Conservation (phyloP, 768 basidiomycete species). For the Lactarius evosmus region DNA sequence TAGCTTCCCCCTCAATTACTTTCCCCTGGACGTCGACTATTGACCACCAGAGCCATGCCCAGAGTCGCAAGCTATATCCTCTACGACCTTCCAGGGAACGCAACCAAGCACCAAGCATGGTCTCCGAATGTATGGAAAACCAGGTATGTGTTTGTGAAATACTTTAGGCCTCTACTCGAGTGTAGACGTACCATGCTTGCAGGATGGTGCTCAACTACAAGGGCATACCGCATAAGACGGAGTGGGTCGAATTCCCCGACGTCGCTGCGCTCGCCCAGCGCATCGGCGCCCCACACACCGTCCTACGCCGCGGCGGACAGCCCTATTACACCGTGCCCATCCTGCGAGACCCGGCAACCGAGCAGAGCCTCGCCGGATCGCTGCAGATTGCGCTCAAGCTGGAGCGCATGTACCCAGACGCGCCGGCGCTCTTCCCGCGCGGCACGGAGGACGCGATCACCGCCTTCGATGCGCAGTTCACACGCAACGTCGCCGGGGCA, state of each 20-base stretch:
- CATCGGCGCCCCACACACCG: conserved; percentile 39
- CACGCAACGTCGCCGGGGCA: conserved; percentile 7
- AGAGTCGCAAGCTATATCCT: conserved; percentile 9
- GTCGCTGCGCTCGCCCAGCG: conserved; percentile 39
- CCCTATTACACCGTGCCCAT: conserved; percentile 45
- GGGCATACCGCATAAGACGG: conserved; percentile 43
- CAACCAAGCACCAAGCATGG: conserved; percentile 28
- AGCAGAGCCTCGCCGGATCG: conserved; percentile 40
- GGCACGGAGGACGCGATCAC: conserved; percentile 22
- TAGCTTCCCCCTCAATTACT: background rate
- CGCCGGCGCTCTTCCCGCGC: conserved; percentile 39
- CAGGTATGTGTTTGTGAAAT: conserved; percentile 31
- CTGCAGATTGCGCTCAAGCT: conserved; percentile 46
- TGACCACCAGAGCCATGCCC: background rate
- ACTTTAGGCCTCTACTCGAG: background rate
- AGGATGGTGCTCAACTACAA: conserved; percentile 44
- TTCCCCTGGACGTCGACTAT: conserved; percentile 1
- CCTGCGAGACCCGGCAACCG: conserved; percentile 44
- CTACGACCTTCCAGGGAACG: conserved; percentile 25
- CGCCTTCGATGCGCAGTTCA: conserved; percentile 30
- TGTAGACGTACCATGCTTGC: background rate
- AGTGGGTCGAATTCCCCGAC: conserved; percentile 53
- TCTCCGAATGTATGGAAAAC: conserved; percentile 37
- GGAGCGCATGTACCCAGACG: conserved; percentile 44
- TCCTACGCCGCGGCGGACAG: conserved; percentile 34